phyloP scores from a whole-genome alignment of 2,329 filamentous ascomycete species.

The Tolypocladium cylindrosporum region DNA sequence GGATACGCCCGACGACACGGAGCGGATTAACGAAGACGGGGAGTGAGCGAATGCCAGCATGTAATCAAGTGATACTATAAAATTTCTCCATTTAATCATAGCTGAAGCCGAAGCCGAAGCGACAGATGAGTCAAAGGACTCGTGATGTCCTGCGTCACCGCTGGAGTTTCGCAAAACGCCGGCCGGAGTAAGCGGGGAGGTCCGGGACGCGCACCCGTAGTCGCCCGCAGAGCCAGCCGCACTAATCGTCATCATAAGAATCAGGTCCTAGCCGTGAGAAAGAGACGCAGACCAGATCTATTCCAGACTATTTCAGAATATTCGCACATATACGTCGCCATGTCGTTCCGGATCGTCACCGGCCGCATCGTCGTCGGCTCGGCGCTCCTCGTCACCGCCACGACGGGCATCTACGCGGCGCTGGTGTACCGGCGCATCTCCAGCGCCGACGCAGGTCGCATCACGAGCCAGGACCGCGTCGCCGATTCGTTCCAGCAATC shows the following conservation, averaged over 20 bases:
- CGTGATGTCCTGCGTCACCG: not conserved
- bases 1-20: slow-evolving; percentile 11
- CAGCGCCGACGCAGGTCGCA: slow-evolving; percentile 3
- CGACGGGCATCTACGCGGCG: slow-evolving; percentile 1
- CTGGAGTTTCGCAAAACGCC: not conserved
- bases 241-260: not conserved
- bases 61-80: not conserved
- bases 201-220: not conserved
- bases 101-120: not conserved
- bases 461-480: slow-evolving; percentile 7
- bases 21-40: not conserved
- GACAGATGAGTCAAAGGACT: not conserved
- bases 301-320: not conserved
- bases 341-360: not conserved
- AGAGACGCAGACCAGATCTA: not conserved
- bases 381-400: not conserved
- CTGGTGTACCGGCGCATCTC: not conserved
- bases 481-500: slow-evolving; percentile 15
- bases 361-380: not conserved
- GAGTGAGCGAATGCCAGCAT: slow-evolving; percentile 7
- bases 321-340: not conserved
- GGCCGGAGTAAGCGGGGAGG: not conserved
- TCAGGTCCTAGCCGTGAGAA: not conserved
- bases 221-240: not conserved
- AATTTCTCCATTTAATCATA: not conserved